Conservation (phyloP, 768 basidiomycete species). For the Solioccasus polychromus region DNA sequence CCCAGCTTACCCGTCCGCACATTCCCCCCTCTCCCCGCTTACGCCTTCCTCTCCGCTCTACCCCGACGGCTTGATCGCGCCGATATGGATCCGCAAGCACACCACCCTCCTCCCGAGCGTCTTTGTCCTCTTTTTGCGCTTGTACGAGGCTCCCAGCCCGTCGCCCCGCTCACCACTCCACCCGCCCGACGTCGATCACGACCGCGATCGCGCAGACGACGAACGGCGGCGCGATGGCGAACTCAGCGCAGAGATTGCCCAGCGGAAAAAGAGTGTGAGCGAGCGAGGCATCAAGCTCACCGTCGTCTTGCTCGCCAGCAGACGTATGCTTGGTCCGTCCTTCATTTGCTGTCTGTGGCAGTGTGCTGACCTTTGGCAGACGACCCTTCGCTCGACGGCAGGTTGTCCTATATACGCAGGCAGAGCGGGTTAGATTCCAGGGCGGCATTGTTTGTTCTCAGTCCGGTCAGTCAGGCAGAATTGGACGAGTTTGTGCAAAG, state of each 20-base stretch:
- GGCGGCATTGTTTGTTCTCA: constrained; percentile 91
- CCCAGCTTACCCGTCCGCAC: constrained; percentile 53
- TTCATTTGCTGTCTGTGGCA: background rate
- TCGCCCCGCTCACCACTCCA: constrained; percentile 53
- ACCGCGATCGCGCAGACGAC: constrained; percentile 58
- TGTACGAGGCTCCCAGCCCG: constrained; percentile 64
- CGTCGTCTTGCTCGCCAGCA: constrained; percentile 87
- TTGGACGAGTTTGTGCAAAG: constrained; percentile 87
- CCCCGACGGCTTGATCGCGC: constrained; percentile 95
- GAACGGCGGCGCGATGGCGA: constrained; percentile 74
- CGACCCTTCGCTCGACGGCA: constrained; percentile 76
- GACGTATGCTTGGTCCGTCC: constrained; percentile 76
- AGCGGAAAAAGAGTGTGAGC: constrained; percentile 71
- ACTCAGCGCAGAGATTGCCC: constrained; percentile 75
- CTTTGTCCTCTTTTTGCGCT: constrained; percentile 85
- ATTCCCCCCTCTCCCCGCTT: constrained; percentile 93
- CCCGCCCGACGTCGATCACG: constrained; percentile 47
- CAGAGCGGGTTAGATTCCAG: constrained; percentile 88
- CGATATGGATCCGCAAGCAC: constrained; percentile 98
- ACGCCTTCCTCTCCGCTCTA: constrained; percentile 85
- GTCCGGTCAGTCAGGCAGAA: constrained; percentile 84
- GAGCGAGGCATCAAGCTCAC: constrained; percentile 94
- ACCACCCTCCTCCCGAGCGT: constrained; percentile 88
- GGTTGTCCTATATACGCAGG: constrained; percentile 83
- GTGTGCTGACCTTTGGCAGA: constrained; percentile 44